Evolutionary conservation across 2,329 filamentous ascomycete species (phyloP).

Genomic region (Cercospora sojina): DNA sequence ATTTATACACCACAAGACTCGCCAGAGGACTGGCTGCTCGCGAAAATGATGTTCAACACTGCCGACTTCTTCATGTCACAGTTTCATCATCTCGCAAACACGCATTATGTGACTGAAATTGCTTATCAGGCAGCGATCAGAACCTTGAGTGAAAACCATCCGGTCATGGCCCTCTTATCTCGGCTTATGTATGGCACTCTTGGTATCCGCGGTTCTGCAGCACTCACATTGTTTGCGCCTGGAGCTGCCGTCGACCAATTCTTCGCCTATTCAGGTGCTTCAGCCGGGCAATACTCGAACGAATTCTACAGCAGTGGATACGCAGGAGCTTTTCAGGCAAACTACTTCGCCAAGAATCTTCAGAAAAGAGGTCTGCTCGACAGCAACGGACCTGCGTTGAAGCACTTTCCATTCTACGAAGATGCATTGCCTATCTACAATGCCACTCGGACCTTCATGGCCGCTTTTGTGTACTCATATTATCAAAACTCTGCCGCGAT

Average conservation of each 20-base stretch:
- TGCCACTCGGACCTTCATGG: conserved; percentile 43
- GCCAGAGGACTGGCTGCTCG: conserved; percentile 51
- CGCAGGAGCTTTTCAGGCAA: conserved; percentile 36
- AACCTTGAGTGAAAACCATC: conserved; percentile 50
- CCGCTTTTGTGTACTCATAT: conserved; percentile 47
- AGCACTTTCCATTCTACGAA: conserved; percentile 48
- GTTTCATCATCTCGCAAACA: conserved; percentile 47
- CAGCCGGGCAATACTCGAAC: conserved; percentile 20
- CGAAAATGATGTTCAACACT: conserved; percentile 52
- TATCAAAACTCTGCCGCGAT: conserved; percentile 42
- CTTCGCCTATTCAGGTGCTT: conserved; percentile 20
- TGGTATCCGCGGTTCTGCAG: conserved; percentile 30
- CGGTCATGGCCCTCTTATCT: conserved; percentile 42
- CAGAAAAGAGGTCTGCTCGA: conserved; percentile 45
- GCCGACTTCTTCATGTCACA: conserved; percentile 51
- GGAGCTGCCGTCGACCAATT: conserved; percentile 32
- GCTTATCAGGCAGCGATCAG: conserved; percentile 49
- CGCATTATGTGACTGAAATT: conserved; percentile 48
- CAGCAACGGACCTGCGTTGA: conserved; percentile 40
- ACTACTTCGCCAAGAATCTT: conserved; percentile 45
- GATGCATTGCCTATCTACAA: conserved; percentile 43
- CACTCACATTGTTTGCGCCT: conserved; percentile 20
- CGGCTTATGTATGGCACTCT: conserved; percentile 27
- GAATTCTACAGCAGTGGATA: conserved; percentile 22
- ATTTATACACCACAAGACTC: conserved; percentile 51